Evolutionary conservation across 2,329 filamentous ascomycete genomes (phyloP).

Genomic region (Aureobasidium lini): DNA sequence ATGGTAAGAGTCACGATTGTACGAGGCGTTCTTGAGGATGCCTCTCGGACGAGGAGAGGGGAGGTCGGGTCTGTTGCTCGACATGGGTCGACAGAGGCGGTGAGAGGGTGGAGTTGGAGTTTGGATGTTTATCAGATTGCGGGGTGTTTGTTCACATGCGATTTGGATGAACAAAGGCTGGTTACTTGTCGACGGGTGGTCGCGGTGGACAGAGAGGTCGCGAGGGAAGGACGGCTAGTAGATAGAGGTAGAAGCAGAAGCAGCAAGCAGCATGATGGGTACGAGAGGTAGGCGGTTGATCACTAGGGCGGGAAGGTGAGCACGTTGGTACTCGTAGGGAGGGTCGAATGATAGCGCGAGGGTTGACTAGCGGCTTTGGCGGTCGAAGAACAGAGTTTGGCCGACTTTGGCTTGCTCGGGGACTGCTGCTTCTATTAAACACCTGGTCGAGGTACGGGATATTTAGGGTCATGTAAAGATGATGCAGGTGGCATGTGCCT

Average conservation of each 20-base stretch:
- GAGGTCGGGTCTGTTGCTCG: neutral
- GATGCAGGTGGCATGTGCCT: neutral
- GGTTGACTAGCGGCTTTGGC: neutral
- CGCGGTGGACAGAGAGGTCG: neutral
- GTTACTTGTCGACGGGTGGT: neutral
- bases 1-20: neutral
- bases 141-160: slow-evolving; percentile 11
- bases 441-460: too few relatives aligned
- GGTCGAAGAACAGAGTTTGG: neutral
- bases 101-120: neutral
- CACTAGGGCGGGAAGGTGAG: neutral
- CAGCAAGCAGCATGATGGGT: neutral
- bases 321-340: neutral
- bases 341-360: slow-evolving; percentile 9
- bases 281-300: neutral
- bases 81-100: slow-evolving; percentile 5
- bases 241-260: neutral
- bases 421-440: too few relatives aligned
- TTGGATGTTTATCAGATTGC: slow-evolving; percentile 1
- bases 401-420: neutral
- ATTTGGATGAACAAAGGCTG: slow-evolving; percentile 1
- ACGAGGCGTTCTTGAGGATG: slow-evolving; percentile 8
- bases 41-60: slow-evolving; percentile 3
- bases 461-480: too few relatives aligned
- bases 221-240: neutral